Percentiles rank a stretch among this genome's conserved stretches.
These are phyloP conservation scores for Flaveria ramosissima DNA, from an alignment of 129 eudicot species.

Conservation along the genomic window DNA sequence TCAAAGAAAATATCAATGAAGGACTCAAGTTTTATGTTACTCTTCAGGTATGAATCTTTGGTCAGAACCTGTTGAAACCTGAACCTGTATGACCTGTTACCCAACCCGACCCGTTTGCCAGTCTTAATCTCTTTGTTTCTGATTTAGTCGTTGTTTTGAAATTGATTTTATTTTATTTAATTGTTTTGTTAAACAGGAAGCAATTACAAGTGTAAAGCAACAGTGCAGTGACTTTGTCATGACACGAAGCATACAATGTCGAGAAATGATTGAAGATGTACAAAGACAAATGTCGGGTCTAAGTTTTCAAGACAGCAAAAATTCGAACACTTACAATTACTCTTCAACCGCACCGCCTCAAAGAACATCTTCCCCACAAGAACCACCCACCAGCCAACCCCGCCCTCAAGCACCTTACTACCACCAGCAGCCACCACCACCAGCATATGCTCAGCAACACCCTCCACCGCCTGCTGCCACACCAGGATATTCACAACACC, in stretches of 20 bases:
- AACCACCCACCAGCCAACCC: conserved; percentile 45
- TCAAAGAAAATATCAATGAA: conserved; percentile 87
- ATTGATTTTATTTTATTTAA: neutral
- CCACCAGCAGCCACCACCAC: conserved; percentile 54
- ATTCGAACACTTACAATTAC: conserved; percentile 51
- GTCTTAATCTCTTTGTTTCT: neutral
- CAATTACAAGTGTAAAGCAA: conserved; percentile 86
- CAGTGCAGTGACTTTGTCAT: conserved; percentile 94
- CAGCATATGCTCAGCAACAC: conserved; percentile 49
- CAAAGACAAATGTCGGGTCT: conserved; percentile 85
- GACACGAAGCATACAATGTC: conserved; percentile 94
- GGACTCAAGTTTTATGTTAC: conserved; percentile 98
- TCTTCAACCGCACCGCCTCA: conserved; percentile 54
- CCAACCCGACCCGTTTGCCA: neutral
- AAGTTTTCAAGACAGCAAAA: conserved; percentile 76
- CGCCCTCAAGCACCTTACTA: conserved; percentile 54
- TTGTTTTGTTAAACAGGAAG: conserved; percentile 64
- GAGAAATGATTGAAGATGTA: conserved; percentile 92
- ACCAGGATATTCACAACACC: conserved; percentile 43
- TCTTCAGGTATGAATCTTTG: conserved; percentile 66
- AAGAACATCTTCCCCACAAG: conserved; percentile 52
- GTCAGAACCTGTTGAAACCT: neutral
- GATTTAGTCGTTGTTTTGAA: neutral
- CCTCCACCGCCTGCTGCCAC: conserved; percentile 37
- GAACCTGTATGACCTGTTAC: neutral